Evolutionary conservation across 805 yeast species (phyloP).

Genomic region (Pichia nakasei): DNA sequence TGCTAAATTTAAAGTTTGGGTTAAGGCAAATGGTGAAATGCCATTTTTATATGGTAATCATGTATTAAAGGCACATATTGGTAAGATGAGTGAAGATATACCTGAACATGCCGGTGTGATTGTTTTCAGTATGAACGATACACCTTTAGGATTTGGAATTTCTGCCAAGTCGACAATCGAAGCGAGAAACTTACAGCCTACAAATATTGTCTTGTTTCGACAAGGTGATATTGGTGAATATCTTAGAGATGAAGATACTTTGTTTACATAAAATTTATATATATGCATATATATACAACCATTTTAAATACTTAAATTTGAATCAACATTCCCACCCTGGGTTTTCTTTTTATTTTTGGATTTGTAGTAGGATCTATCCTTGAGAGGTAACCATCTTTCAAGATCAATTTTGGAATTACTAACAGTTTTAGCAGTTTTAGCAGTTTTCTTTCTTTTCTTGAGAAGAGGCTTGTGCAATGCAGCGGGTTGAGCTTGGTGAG

Average conservation of each 20-base stretch:
- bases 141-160: slow-evolving; percentile 93
- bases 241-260: slow-evolving; percentile 93
- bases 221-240: slow-evolving; percentile 98
- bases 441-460: slow-evolving; percentile 20
- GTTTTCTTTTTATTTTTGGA: slow-evolving; percentile 66
- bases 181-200: slow-evolving; percentile 81
- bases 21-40: slow-evolving; percentile 96
- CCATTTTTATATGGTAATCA: slow-evolving; percentile 96
- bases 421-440: slow-evolving; percentile 20
- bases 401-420: slow-evolving; percentile 34
- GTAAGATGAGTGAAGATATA: slow-evolving; percentile 93
- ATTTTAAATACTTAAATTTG: neutral
- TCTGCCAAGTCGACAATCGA: slow-evolving; percentile 87
- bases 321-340: slow-evolving; percentile 51
- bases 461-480: neutral
- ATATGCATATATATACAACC: neutral
- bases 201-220: slow-evolving; percentile 90
- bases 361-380: slow-evolving; percentile 75
- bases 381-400: slow-evolving; percentile 89
- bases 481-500: slow-evolving; percentile 9
- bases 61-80: slow-evolving; percentile 91
- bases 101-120: slow-evolving; percentile 97
- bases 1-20: slow-evolving; percentile 94
- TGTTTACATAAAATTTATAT: slow-evolving; percentile 54
- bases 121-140: slow-evolving; percentile 83